These are phyloP conservation scores for Coleophoma crateriformis DNA, from an alignment of 2,329 filamentous ascomycete species.

Conservation along the genomic window DNA sequence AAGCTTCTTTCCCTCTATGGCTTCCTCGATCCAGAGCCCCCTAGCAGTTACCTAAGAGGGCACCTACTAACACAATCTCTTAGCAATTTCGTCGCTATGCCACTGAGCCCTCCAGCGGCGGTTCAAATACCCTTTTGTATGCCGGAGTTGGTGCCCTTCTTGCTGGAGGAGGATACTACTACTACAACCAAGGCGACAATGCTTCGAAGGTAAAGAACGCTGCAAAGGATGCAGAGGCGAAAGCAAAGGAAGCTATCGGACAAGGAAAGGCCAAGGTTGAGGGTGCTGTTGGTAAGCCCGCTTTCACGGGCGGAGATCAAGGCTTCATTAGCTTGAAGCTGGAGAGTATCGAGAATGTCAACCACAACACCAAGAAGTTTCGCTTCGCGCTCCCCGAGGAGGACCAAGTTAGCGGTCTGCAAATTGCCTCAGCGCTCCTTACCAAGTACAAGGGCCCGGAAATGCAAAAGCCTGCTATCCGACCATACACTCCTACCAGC, in stretches of 20 bases:
- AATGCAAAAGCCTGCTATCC: slow-evolving; percentile 77
- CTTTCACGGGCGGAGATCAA: slow-evolving; percentile 81
- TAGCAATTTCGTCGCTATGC: slow-evolving; percentile 70
- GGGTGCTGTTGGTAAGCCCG: slow-evolving; percentile 29
- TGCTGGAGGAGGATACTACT: slow-evolving; percentile 54
- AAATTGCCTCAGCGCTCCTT: slow-evolving; percentile 79
- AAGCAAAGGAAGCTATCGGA: slow-evolving; percentile 37
- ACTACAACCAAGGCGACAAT: slow-evolving; percentile 40
- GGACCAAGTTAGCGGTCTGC: slow-evolving; percentile 78
- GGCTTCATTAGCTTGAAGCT: slow-evolving; percentile 81
- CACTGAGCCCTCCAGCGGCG: slow-evolving; percentile 43
- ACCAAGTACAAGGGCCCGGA: slow-evolving; percentile 87
- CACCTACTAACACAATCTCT: slow-evolving; percentile 7
- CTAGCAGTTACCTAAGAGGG: slow-evolving; percentile 1
- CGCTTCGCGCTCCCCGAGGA: slow-evolving; percentile 82
- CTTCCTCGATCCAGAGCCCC: slow-evolving; percentile 1
- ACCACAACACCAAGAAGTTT: slow-evolving; percentile 92
- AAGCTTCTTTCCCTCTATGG: slow-evolving; percentile 14
- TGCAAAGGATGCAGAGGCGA: slow-evolving; percentile 52
- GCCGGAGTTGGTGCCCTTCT: slow-evolving; percentile 52
- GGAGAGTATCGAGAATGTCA: slow-evolving; percentile 71
- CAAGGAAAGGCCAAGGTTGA: slow-evolving; percentile 20
- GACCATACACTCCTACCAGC: slow-evolving; percentile 88
- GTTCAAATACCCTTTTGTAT: slow-evolving; percentile 55
- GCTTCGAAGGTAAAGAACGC: slow-evolving; percentile 45